Evolutionary conservation across 805 yeast species (phyloP), one percentile per base, ranked within the genome.

Genomic region (Candida insectorum): DNA sequence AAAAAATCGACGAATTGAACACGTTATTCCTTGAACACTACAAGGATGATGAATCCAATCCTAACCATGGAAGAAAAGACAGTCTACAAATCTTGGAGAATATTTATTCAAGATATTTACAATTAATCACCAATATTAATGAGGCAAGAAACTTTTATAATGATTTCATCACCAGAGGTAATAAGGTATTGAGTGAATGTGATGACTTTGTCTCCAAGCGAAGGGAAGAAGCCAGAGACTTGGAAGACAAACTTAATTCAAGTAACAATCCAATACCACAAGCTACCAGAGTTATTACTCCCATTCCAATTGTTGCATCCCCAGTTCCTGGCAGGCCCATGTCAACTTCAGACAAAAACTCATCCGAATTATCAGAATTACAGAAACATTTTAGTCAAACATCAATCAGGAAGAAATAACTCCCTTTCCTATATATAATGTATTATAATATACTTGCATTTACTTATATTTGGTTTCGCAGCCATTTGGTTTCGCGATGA

Each of bases 91-190:
- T 54, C 1, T 52, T 83, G 18, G 82, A 77, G 34, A 54, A 63
- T 4, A 74, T 71, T 1, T 73, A 66, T 41, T 54, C 62, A 24
- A 69, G 73, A 30, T 81, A 66, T 47, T 54, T 68, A 18, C 85
- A 82, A 45, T 66, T 85, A 2, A 54, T 70, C 12, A 60, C 67
- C 4, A 82, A 85, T 49, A 52, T 86, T 17, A 70, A 70, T 19
- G 84, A 82, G 45, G 96, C 95, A 0, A 47, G 74, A 0, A 69
- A 70, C 34, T 88, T 88, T 51, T 89, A 89, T 59, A 67, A 67
- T 24, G 82, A 79, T 33, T 73, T 85, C 40, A 58, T 70, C 19
- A 54, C 54, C 6, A 72, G 73, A 33, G 68, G 75, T 5, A 58
- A 62, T 18, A 55, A 46, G 2, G 69, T 79, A 14, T 48, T 71